Evolutionary conservation across 2,329 filamentous ascomycete species (phyloP).

Genomic region (Paecilomyces dactylethromorphus): DNA sequence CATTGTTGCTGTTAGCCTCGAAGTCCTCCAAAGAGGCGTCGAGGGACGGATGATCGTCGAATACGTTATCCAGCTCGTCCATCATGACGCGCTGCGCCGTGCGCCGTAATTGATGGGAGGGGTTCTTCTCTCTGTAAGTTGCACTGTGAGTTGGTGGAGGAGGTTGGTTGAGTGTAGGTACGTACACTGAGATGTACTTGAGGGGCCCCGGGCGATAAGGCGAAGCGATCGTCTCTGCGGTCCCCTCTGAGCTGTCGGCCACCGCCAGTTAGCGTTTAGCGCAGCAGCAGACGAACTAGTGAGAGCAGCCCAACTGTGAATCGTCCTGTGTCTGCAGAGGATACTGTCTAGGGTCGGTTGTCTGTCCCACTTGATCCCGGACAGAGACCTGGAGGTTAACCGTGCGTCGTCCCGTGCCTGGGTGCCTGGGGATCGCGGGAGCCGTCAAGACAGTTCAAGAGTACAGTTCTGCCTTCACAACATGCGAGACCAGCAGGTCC

Average conservation of each 20-base stretch:
- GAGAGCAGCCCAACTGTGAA: not conserved
- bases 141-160: not conserved
- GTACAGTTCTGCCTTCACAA: too few species aligned
- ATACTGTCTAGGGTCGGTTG: not conserved
- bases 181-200: not conserved
- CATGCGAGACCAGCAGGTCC: not conserved
- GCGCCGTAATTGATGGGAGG: not conserved
- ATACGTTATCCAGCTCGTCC: constrained; percentile 43
- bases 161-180: not conserved
- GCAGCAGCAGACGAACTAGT: not conserved
- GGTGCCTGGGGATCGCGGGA: not conserved
- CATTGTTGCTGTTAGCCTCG: constrained; percentile 43
- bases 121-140: not conserved
- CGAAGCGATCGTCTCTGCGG: not conserved
- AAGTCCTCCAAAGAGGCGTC: constrained; percentile 58
- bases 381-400: not conserved
- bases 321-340: not conserved
- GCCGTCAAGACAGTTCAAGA: not conserved
- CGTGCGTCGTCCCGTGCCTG: not conserved
- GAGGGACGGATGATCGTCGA: constrained; percentile 54
- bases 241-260: not conserved
- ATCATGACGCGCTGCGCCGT: constrained; percentile 31
- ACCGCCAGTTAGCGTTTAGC: not conserved
- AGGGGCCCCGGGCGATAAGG: not conserved
- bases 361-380: not conserved